These are phyloP conservation scores for Infundibulicybe gibba DNA, from an alignment of 768 basidiomycete species.

Conservation along the genomic window DNA sequence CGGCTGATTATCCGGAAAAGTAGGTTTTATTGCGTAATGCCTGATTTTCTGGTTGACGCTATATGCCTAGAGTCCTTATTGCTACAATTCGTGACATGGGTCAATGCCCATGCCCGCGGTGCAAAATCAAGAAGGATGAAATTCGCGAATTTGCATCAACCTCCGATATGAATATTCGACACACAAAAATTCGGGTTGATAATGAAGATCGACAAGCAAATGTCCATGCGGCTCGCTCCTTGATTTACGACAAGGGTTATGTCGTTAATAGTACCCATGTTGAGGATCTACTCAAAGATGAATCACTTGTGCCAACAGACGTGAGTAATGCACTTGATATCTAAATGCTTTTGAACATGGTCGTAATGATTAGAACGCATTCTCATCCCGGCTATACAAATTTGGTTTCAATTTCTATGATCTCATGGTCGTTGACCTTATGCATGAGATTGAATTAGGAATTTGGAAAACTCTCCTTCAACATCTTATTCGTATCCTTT, in stretches of 20 bases:
- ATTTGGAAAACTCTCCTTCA: conserved; percentile 30
- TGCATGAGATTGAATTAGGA: conserved; percentile 36
- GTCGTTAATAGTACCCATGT: conserved; percentile 18
- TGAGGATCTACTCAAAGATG: conserved; percentile 15
- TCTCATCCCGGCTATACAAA: conserved; percentile 16
- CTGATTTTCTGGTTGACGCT: too few species aligned
- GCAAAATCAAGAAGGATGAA: not conserved
- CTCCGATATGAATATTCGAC: not conserved
- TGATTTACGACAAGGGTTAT: conserved; percentile 22
- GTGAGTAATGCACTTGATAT: conserved; percentile 12
- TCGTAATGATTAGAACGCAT: conserved; percentile 26
- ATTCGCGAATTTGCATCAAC: not conserved
- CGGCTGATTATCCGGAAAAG: not conserved
- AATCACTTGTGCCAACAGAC: conserved; percentile 22
- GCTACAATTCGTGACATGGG: not conserved
- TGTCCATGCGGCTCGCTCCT: conserved; percentile 9
- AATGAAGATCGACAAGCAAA: not conserved
- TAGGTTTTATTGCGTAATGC: too few species aligned
- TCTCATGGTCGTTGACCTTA: conserved; percentile 26
- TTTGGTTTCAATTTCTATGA: conserved; percentile 18
- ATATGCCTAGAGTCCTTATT: not conserved
- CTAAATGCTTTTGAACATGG: not conserved
- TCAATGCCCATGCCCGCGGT: not conserved
- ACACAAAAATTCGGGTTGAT: not conserved
- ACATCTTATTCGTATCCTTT: conserved; percentile 29